Base-by-base conservation (phyloP, 352 stramenopile species). In the Phytophthora citrophthora region DNA sequence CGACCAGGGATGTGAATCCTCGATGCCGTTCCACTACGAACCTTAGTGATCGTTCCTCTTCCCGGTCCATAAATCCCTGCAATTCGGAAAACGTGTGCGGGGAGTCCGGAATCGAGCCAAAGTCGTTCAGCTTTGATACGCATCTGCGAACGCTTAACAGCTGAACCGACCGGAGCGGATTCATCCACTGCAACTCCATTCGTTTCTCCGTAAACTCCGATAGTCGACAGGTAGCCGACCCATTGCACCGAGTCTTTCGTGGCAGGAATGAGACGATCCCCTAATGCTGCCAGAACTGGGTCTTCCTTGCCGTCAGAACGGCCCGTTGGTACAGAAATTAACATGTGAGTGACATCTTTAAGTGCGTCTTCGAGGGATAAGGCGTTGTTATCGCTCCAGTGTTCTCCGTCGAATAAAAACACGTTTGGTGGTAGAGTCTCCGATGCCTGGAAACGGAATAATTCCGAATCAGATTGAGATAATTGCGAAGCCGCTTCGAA, bases 181-280 rank as follows among this genome's bases (percentile, higher is more conserved):
- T 98, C 93, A 13, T 96, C 83, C 38, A 97, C 90, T 36, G 74
- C 88, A 3, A 81, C 68, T 29, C 91, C 93, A 44, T 94, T 54
- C 12, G 85, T 94, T 68, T 98, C 88, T 12, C 93, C 93, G 62
- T 98, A 98, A n/a, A 98, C 93, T n/a, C 89, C 88, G 52, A 96
- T 97, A 23, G 91, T 97, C 29, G 93, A 98, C 41, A 97, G 69
- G 66, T 98, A 98, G 11, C 75, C 93, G 44, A 96, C 65, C 91
- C 91, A 98, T 24, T 79, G 57, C n/a, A 96, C 62, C 49, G 74
- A 88, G 36, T 66, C 47, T 29, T 74, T 61, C 6, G 81, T 74
- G 5, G 54, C 69, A 24, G 50, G 55, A 26, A 93, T 13, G 7
- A 95, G 64, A 5, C 59, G 38, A 6, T 79, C 60, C 16, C 74